Evolutionary conservation across 2,329 filamentous ascomycete genomes (phyloP).

Genomic region (Bisporella sp.): DNA sequence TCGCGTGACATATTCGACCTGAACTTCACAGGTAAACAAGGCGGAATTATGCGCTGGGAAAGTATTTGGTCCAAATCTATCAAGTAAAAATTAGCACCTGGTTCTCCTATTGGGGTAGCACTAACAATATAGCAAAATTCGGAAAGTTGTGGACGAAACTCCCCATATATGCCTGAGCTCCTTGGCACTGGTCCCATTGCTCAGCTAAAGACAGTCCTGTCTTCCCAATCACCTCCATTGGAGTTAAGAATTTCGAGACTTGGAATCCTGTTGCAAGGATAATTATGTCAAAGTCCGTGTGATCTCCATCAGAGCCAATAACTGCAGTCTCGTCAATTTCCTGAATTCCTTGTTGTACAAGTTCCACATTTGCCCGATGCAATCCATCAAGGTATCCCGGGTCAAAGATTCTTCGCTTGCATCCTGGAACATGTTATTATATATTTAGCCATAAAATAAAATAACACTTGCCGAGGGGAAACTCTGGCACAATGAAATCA

Average conservation of each 20-base stretch:
- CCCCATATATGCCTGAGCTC: conserved; percentile 27
- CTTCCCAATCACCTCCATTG: conserved; percentile 27
- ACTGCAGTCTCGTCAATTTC: conserved; percentile 8
- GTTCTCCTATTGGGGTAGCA: too few species aligned
- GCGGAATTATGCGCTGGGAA: conserved; percentile 27
- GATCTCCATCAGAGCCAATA: conserved; percentile 1
- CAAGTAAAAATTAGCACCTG: too few species aligned
- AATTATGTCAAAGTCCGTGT: conserved; percentile 10
- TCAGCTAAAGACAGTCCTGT: conserved; percentile 20
- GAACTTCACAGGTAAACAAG: conserved; percentile 26
- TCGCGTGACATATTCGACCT: conserved; percentile 25
- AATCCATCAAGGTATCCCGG: conserved; percentile 21
- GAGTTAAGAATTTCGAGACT: conserved; percentile 28
- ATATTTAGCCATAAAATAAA: too few species aligned
- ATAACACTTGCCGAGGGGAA: not conserved
- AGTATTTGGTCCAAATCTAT: conserved; percentile 22
- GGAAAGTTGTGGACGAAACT: conserved; percentile 23
- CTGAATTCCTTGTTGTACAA: conserved; percentile 6
- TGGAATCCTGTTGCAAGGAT: conserved; percentile 23
- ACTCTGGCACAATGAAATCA: conserved; percentile 7
- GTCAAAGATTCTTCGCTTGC: conserved; percentile 27
- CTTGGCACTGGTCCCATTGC: conserved; percentile 25
- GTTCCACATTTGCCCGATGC: conserved; percentile 2
- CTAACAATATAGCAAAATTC: conserved; percentile 19
- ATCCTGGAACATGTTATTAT: conserved; percentile 5